A percentile compares a stretch with the other conserved stretches of the same genome.
Evolutionary conservation across 2,329 filamentous ascomycete species (phyloP).

Genomic region (Grosmannia penicillata): DNA sequence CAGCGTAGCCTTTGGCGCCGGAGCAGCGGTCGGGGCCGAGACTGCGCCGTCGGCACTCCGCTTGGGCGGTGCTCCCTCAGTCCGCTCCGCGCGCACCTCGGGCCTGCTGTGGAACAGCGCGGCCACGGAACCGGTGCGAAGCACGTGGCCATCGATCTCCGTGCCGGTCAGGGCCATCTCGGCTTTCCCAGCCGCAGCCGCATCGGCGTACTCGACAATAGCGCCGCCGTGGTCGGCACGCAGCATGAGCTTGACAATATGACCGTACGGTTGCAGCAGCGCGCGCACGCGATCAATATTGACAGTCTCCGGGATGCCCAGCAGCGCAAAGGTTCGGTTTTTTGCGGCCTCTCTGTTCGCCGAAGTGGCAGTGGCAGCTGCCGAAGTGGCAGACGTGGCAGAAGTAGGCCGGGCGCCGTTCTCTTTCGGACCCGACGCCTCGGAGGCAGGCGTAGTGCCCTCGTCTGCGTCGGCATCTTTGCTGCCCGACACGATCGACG

Average conservation of each 20-base stretch:
- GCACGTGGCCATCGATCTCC: constrained; percentile 34
- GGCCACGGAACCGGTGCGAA: constrained; percentile 38
- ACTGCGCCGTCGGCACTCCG: constrained; percentile 12
- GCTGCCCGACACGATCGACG: constrained; percentile 15
- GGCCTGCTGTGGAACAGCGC: constrained; percentile 39
- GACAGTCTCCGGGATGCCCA: constrained; percentile 83
- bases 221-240: constrained; percentile 74
- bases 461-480: constrained; percentile 22
- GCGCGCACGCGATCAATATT: constrained; percentile 71
- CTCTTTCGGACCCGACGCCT: too few relatives aligned
- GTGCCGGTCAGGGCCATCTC: constrained; percentile 41
- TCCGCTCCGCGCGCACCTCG: constrained; percentile 26
- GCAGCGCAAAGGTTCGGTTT: constrained; percentile 52
- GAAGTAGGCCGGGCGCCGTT: too few relatives aligned
- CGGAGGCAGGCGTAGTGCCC: too few relatives aligned
- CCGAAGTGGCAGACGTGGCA: constrained; percentile 19
- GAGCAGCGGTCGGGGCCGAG: constrained; percentile 6
- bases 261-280: constrained; percentile 51
- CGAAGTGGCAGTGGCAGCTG: constrained; percentile 1
- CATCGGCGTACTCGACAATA: constrained; percentile 65
- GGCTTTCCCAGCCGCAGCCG: constrained; percentile 57
- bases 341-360: constrained; percentile 7
- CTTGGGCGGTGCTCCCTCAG: constrained; percentile 19
- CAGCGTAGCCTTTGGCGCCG: constrained; percentile 18
- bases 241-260: constrained; percentile 60